phyloP scores from a whole-genome alignment of 2,329 filamentous ascomycete species.

The Pseudocercospora pini-densiflorae region DNA sequence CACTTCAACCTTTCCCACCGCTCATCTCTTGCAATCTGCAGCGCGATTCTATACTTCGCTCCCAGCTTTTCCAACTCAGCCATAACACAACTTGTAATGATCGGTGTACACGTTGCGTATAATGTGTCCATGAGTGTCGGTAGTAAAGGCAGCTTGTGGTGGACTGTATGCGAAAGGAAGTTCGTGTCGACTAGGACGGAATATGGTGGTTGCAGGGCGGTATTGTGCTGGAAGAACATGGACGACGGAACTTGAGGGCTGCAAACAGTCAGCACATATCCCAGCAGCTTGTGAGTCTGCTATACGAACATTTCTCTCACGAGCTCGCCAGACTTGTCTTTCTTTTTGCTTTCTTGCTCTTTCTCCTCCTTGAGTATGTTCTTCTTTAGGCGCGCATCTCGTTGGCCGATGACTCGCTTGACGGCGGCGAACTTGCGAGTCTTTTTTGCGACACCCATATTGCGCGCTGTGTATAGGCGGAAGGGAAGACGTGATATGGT shows the following conservation, averaged over 20 bases:
- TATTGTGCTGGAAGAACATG: slow-evolving; percentile 90
- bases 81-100: slow-evolving; percentile 83
- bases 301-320: slow-evolving; percentile 70
- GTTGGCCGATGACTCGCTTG: slow-evolving; percentile 81
- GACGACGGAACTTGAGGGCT: slow-evolving; percentile 48
- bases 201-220: slow-evolving; percentile 83
- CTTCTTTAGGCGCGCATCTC: slow-evolving; percentile 80
- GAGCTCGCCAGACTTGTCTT: slow-evolving; percentile 61
- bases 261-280: slow-evolving; percentile 15
- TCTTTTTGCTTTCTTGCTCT: slow-evolving; percentile 60
- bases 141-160: slow-evolving; percentile 85
- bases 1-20: slow-evolving; percentile 85
- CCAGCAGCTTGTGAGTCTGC: neutral
- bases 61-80: slow-evolving; percentile 89
- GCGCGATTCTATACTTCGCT: slow-evolving; percentile 82
- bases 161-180: slow-evolving; percentile 88
- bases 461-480: slow-evolving; percentile 4
- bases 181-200: slow-evolving; percentile 83
- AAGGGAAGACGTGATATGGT: neutral
- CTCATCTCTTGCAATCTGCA: slow-evolving; percentile 86
- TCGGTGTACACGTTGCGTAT: slow-evolving; percentile 86
- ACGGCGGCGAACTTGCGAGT: slow-evolving; percentile 88
- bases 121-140: slow-evolving; percentile 93
- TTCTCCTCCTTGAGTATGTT: slow-evolving; percentile 72
- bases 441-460: slow-evolving; percentile 86